Evolutionary conservation across 2,329 filamentous ascomycete species (phyloP), one percentile per base, ranked within the genome.

Genomic region (Botryotinia calthae): DNA sequence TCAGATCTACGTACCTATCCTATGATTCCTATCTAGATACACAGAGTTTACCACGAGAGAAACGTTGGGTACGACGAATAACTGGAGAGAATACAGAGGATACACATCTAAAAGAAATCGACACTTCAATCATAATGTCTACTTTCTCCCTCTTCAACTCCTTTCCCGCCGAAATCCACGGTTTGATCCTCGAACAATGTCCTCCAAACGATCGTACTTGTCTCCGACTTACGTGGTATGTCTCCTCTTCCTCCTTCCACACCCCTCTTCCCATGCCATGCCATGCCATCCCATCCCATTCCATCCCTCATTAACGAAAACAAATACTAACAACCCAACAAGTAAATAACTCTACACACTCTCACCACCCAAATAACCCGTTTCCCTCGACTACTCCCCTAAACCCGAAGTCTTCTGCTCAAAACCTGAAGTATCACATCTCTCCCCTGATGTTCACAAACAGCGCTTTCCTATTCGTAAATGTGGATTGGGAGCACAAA

Each of bases 221-320:
- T 63, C 74, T 80, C 10, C 72, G 76, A 25, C 74, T 80, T 4
- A 77, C 79, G 10, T 79, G 79, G 79, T 80, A 76, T 28, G 48
- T 72, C 77, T 7, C 72, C 74, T 18, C 73, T 78, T 10, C 77
- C 20, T 77, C 77, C 77, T 79, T 75, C 1, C 34, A 12, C 22
- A 7, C 40, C 14, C 28, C 1, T 28, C 18, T 20, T 34, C 16
- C 14, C n/a, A n/a, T n/a, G n/a, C n/a, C n/a, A n/a, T n/a, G n/a
- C n/a, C n/a, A n/a, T n/a, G n/a, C n/a, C n/a, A n/a, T n/a, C n/a
- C n/a, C n/a, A n/a, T n/a, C n/a, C 6, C 10, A 25, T 28, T 42
- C n/a, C 9, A 10, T 44, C 42, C 34, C 14, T 37, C 58, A 20
- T 58, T 42, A 69, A 22, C 37, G 69, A 42, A 65, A 48, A 2